These are phyloP conservation scores for Cercospora beticola DNA, from an alignment of 2,329 filamentous ascomycete genomes.

Conservation along the genomic window DNA sequence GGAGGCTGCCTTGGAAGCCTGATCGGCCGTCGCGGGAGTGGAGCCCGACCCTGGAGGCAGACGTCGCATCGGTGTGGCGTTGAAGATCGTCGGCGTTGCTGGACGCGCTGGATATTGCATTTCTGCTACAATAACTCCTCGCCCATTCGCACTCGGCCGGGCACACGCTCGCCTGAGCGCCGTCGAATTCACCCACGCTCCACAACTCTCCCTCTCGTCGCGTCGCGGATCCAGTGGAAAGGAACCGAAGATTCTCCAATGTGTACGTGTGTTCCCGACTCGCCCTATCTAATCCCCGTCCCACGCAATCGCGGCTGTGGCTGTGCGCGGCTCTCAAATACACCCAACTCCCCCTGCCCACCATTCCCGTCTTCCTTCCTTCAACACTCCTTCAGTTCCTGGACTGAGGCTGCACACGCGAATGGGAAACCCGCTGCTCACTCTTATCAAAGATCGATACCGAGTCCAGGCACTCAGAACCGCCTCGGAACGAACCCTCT, in stretches of 20 bases:
- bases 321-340: neutral
- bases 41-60: neutral
- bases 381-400: conserved; percentile 15
- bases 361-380: neutral
- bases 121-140: neutral
- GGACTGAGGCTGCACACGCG: conserved; percentile 17
- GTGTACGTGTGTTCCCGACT: neutral
- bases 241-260: neutral
- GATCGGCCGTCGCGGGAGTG: neutral
- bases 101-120: neutral
- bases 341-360: neutral
- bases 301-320: neutral
- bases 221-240: neutral
- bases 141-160: neutral
- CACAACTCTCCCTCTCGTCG: neutral
- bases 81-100: neutral
- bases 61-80: neutral
- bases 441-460: conserved; percentile 20
- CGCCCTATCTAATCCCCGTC: neutral
- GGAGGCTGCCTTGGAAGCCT: neutral
- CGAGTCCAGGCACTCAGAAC: conserved; percentile 16
- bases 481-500: conserved; percentile 17
- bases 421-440: conserved; percentile 22
- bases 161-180: neutral
- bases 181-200: neutral